Percentiles rank a stretch among this genome's conserved stretches.
phyloP scores from a whole-genome alignment of 345 rosid genomes.

The Eucalyptus polyanthemos region DNA sequence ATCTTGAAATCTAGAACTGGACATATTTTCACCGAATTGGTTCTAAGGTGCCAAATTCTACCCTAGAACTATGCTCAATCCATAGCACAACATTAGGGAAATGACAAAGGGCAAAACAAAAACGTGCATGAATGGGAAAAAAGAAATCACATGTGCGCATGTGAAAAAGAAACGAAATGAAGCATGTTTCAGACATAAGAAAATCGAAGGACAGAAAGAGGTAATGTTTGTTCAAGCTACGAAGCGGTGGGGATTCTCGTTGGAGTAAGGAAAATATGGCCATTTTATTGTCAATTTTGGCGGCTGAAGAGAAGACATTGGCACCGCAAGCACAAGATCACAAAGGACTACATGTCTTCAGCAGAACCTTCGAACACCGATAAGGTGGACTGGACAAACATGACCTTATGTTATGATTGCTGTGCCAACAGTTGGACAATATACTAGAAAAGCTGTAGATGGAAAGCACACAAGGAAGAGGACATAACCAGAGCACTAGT shows the following conservation, averaged over 20 bases:
- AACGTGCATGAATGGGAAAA: no score
- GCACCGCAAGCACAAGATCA: neutral
- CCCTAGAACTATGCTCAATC: neutral
- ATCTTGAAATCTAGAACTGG: neutral
- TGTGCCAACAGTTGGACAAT: neutral
- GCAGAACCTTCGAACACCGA: neutral
- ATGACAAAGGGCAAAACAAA: neutral
- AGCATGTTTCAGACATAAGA: neutral
- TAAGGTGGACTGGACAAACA: neutral
- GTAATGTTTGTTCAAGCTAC: neutral
- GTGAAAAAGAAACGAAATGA: neutral
- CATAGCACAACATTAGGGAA: neutral
- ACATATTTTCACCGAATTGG: neutral
- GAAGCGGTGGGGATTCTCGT: neutral
- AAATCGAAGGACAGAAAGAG: neutral
- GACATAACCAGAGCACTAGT: neutral
- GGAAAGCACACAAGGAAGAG: neutral
- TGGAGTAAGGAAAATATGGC: neutral
- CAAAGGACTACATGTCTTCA: neutral
- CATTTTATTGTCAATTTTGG: neutral
- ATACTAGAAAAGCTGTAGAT: neutral
- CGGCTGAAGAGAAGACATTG: neutral
- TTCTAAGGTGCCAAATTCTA: no score
- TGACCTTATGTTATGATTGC: neutral
- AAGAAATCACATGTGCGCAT: neutral